phyloP scores from a whole-genome alignment of 164 flowering plant genomes.

The Brasenia schreberi region DNA sequence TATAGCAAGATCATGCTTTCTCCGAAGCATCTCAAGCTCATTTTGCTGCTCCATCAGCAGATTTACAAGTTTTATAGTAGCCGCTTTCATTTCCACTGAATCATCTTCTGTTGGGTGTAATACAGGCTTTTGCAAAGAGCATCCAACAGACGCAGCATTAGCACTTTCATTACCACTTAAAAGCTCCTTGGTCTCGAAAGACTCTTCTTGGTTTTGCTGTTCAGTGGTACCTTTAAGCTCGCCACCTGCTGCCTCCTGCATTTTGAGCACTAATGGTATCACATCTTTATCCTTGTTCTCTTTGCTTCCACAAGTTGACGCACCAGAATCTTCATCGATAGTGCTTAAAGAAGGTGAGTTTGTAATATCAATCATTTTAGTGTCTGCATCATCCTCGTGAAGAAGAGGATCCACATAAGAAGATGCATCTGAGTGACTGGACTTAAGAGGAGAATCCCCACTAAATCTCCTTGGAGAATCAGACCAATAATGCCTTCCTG shows the following conservation, averaged over 20 bases:
- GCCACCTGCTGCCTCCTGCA: slow-evolving; percentile 1
- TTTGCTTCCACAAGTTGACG: background rate
- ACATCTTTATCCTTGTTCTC: background rate
- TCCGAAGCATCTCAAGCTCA: slow-evolving; percentile 53
- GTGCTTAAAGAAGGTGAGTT: slow-evolving; percentile 8
- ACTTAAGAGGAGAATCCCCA: slow-evolving; percentile 33
- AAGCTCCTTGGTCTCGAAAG: background rate
- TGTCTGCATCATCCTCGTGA: slow-evolving; percentile 1
- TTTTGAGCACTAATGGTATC: background rate
- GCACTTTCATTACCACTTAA: slow-evolving; percentile 2
- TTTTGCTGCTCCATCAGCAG: slow-evolving; percentile 39
- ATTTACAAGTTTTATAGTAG: slow-evolving; percentile 38
- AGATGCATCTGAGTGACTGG: slow-evolving; percentile 22
- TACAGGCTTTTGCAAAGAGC: slow-evolving; percentile 3
- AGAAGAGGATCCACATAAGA: slow-evolving; percentile 8
- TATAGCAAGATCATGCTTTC: slow-evolving; percentile 37
- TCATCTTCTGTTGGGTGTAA: slow-evolving; percentile 5
- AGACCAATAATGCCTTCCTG: slow-evolving; percentile 72
- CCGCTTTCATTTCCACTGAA: slow-evolving; percentile 17
- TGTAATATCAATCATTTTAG: slow-evolving; percentile 6
- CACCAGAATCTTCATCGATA: slow-evolving; percentile 5
- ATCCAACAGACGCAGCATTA: background rate
- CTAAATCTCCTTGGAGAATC: slow-evolving; percentile 46
- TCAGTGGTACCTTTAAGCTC: background rate
- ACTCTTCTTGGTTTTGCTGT: background rate